A percentile compares a stretch with the other conserved stretches of the same genome.
Conservation (phyloP, 1,139 yeast species). For the Kodamaea ohmeri region DNA sequence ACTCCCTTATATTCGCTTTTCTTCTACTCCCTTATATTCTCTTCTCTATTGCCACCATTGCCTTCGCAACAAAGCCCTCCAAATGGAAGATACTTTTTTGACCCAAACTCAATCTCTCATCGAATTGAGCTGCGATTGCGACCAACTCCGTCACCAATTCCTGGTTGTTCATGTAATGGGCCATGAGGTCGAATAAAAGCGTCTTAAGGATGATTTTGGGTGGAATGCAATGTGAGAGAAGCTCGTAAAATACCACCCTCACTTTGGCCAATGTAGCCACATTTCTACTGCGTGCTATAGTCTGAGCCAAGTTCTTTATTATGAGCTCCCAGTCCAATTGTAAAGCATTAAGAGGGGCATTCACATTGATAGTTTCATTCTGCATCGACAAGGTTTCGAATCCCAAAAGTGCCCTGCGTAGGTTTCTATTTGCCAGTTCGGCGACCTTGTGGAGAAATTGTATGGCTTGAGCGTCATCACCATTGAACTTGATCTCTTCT, state of each 20-base stretch:
- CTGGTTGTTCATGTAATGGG: constrained; percentile 29
- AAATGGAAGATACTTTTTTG: constrained; percentile 87
- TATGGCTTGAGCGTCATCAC: constrained; percentile 35
- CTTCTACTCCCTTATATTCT: constrained; percentile 1
- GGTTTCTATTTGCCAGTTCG: constrained; percentile 58
- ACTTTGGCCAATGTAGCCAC: constrained; percentile 73
- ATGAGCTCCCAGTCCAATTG: constrained; percentile 87
- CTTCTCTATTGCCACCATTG: constrained; percentile 56
- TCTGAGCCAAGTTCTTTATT: constrained; percentile 59
- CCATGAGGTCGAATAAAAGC: constrained; percentile 57
- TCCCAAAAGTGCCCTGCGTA: constrained; percentile 74
- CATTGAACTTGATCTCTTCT: constrained; percentile 51
- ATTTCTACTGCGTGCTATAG: constrained; percentile 57
- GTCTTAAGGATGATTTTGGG: constrained; percentile 73
- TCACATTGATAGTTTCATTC: constrained; percentile 48
- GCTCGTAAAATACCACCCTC: constrained; percentile 76
- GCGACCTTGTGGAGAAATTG: constrained; percentile 54
- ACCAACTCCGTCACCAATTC: constrained; percentile 51
- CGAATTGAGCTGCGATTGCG: constrained; percentile 71
- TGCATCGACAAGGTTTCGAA: constrained; percentile 85
- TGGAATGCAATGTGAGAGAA: constrained; percentile 91
- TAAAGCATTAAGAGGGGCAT: constrained; percentile 38
- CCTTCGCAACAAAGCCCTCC: constrained; percentile 89
- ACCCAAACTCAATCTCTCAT: constrained; percentile 85
- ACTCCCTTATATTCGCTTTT: background rate